Conservation (phyloP, 306 rosid species). For the Lathyrus oleraceus region DNA sequence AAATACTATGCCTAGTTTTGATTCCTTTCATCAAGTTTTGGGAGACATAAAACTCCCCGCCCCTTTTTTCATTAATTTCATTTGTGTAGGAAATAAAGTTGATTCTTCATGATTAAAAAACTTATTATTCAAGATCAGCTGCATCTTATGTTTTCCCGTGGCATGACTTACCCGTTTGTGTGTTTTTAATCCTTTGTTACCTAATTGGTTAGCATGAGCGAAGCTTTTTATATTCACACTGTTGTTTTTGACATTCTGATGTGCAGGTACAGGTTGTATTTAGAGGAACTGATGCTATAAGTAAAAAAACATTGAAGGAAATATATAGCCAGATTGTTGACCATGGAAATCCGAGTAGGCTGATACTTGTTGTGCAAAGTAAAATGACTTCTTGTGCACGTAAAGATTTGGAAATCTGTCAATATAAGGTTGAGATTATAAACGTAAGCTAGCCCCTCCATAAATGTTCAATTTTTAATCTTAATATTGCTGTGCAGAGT, state of each 20-base stretch:
- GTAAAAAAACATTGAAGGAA: not conserved
- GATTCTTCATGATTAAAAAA: not conserved
- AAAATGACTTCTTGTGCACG: slow-evolving; percentile 41
- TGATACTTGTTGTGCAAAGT: slow-evolving; percentile 49
- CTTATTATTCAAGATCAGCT: not conserved
- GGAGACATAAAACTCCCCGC: not conserved
- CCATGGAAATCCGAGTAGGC: slow-evolving; percentile 31
- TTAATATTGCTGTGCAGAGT: not conserved
- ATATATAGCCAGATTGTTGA: slow-evolving; percentile 29
- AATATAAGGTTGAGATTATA: slow-evolving; percentile 46
- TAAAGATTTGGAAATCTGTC: slow-evolving; percentile 32
- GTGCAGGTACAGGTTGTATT: slow-evolving; percentile 50
- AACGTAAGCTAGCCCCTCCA: slow-evolving; percentile 36
- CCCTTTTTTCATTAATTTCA: not conserved
- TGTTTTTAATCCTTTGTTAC: not conserved
- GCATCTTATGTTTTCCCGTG: not conserved
- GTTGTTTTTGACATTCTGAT: slow-evolving; percentile 1
- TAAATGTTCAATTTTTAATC: not conserved
- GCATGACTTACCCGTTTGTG: not conserved
- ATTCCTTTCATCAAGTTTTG: not conserved
- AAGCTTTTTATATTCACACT: not conserved
- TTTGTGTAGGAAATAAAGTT: not conserved
- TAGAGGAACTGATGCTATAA: slow-evolving; percentile 42
- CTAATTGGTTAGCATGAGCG: not conserved
- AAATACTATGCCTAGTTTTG: not conserved